These are phyloP conservation scores for Corrigiola litoralis DNA, from an alignment of 179 eudicot species.

Conservation along the genomic window DNA sequence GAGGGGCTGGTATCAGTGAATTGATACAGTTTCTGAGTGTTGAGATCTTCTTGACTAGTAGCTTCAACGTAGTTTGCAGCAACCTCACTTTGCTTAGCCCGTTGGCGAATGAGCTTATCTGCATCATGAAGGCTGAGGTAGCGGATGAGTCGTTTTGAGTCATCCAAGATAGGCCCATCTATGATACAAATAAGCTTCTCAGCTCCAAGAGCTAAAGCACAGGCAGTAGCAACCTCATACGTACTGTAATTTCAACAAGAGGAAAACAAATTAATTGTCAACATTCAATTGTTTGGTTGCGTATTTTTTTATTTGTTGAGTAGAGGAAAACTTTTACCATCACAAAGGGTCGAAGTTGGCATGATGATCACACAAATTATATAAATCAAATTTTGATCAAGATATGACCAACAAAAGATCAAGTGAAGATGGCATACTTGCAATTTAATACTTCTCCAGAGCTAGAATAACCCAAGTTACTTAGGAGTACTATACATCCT, in stretches of 20 bases:
- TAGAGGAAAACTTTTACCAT: not conserved
- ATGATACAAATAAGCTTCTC: slow-evolving; percentile 94
- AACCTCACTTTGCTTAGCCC: slow-evolving; percentile 91
- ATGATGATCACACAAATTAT: not conserved
- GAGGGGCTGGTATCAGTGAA: slow-evolving; percentile 33
- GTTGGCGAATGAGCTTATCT: slow-evolving; percentile 71
- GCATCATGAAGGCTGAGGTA: slow-evolving; percentile 89
- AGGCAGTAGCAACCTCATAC: slow-evolving; percentile 97
- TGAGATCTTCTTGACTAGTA: slow-evolving; percentile 59
- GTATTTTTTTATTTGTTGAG: no score
- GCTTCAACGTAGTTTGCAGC: slow-evolving; percentile 95
- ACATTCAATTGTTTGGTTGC: not conserved
- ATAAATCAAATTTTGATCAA: slow-evolving; percentile 9
- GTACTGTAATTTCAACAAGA: slow-evolving; percentile 42
- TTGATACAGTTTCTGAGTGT: slow-evolving; percentile 29
- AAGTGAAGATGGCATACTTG: slow-evolving; percentile 72
- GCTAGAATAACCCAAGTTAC: slow-evolving; percentile 93
- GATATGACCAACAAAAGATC: slow-evolving; percentile 10
- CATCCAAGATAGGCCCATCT: slow-evolving; percentile 89
- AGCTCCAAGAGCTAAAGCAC: slow-evolving; percentile 90
- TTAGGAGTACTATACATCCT: slow-evolving; percentile 71
- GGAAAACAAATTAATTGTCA: not conserved
- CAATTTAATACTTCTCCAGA: slow-evolving; percentile 95
- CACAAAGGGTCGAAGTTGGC: not conserved
- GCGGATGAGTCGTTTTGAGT: slow-evolving; percentile 67